These are phyloP conservation scores for Neoascochyta sp. DNA, from an alignment of 2,329 filamentous ascomycete genomes.

Conservation along the genomic window DNA sequence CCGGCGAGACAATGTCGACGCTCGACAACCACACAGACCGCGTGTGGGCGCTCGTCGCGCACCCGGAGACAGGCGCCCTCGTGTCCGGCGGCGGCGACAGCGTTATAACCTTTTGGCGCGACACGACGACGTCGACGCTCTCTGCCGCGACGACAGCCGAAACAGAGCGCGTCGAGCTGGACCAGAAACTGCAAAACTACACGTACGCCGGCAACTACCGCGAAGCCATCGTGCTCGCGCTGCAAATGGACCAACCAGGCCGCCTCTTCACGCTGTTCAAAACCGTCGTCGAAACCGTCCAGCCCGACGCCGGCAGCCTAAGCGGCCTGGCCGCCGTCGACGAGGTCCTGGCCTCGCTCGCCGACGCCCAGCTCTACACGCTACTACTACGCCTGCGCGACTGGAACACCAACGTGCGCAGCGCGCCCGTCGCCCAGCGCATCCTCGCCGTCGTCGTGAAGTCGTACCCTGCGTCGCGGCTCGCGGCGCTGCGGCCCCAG, in stretches of 20 bases:
- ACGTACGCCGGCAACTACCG: constrained; percentile 84
- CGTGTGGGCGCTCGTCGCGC: constrained; percentile 82
- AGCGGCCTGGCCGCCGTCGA: constrained; percentile 69
- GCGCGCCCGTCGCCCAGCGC: constrained; percentile 77
- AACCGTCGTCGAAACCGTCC: constrained; percentile 63
- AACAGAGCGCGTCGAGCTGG: constrained; percentile 81
- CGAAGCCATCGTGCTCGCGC: constrained; percentile 84
- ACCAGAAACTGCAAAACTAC: constrained; percentile 90
- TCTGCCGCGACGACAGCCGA: constrained; percentile 69
- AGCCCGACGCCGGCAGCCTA: constrained; percentile 60
- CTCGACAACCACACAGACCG: constrained; percentile 96
- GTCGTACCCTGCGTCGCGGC: constrained; percentile 73
- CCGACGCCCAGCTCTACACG: constrained; percentile 79
- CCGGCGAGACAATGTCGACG: constrained; percentile 80
- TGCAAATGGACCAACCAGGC: constrained; percentile 91
- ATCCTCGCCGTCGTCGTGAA: constrained; percentile 76
- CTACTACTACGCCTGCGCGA: constrained; percentile 80
- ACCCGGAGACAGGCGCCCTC: constrained; percentile 61
- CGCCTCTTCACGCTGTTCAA: constrained; percentile 81
- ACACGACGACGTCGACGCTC: constrained; percentile 79
- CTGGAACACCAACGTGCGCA: constrained; percentile 96
- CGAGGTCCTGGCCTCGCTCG: constrained; percentile 72
- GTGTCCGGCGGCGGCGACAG: constrained; percentile 91
- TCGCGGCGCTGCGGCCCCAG: constrained; percentile 60
- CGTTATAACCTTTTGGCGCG: constrained; percentile 91